These are phyloP conservation scores for Suillus subluteus DNA, from an alignment of 768 basidiomycete genomes.

Conservation along the genomic window DNA sequence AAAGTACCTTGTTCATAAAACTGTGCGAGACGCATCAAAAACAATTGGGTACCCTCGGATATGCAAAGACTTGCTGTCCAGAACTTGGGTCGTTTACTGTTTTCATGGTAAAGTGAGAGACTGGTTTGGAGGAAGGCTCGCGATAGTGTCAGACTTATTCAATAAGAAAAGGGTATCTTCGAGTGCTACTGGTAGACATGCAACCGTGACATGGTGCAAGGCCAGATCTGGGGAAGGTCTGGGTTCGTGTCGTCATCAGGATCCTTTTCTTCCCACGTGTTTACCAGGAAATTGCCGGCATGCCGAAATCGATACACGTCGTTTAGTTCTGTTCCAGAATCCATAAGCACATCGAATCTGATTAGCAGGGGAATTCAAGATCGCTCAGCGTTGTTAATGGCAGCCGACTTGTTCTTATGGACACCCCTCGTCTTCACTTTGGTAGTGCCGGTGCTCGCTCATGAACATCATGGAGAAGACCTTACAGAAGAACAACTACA, in stretches of 20 bases:
- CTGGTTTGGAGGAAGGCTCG: slow-evolving; percentile 3
- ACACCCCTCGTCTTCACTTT: background rate
- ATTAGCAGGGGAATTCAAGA: background rate
- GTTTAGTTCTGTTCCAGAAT: too few relatives aligned
- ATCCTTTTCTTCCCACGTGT: too few relatives aligned
- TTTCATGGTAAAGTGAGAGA: background rate
- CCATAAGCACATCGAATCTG: too few relatives aligned
- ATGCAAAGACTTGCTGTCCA: slow-evolving; percentile 67
- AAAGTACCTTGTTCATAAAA: slow-evolving; percentile 50
- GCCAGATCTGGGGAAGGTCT: too few relatives aligned
- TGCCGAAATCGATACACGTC: too few relatives aligned
- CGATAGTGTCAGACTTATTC: slow-evolving; percentile 75
- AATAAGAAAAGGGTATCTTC: slow-evolving; percentile 66
- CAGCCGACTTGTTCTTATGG: background rate
- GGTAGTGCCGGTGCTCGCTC: slow-evolving; percentile 39
- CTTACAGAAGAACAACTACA: slow-evolving; percentile 63
- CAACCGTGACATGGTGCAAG: too few relatives aligned
- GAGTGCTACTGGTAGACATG: too few relatives aligned
- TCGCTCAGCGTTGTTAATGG: background rate
- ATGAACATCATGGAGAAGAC: slow-evolving; percentile 60
- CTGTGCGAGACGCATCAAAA: slow-evolving; percentile 60
- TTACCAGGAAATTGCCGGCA: too few relatives aligned
- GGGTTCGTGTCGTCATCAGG: too few relatives aligned
- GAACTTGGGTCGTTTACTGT: background rate
- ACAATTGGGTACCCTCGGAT: slow-evolving; percentile 58